Percentiles rank a stretch among this genome's conserved stretches.
These are phyloP conservation scores for Capronia americana DNA, from an alignment of 2,329 filamentous ascomycete genomes.

Conservation along the genomic window DNA sequence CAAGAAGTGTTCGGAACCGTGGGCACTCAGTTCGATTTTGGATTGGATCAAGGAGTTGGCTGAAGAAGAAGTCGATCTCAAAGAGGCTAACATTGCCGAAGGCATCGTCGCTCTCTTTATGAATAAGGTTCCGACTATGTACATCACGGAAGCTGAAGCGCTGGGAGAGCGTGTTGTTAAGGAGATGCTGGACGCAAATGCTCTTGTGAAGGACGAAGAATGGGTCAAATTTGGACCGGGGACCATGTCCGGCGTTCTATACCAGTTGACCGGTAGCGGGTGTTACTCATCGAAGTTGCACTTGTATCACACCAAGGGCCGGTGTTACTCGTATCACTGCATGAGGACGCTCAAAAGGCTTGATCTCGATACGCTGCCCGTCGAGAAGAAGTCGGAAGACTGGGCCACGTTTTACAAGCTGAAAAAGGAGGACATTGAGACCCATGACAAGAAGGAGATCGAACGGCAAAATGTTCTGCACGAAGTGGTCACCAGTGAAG, in stretches of 20 bases:
- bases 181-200: conserved; percentile 78
- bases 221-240: conserved; percentile 93
- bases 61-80: conserved; percentile 87
- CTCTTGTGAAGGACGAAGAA: conserved; percentile 87
- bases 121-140: conserved; percentile 96
- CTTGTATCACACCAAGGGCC: conserved; percentile 64
- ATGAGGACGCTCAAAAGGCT: conserved; percentile 94
- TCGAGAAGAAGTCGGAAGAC: conserved; percentile 73
- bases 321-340: conserved; percentile 94
- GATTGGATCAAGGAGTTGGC: conserved; percentile 87
- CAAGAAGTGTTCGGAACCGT: conserved; percentile 83
- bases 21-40: conserved; percentile 88
- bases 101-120: conserved; percentile 89
- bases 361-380: conserved; percentile 68
- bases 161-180: conserved; percentile 78
- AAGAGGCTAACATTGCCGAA: conserved; percentile 82
- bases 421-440: conserved; percentile 75
- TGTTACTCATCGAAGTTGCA: conserved; percentile 91
- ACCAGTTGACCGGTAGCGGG: conserved; percentile 87
- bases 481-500: conserved; percentile 92
- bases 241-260: conserved; percentile 85
- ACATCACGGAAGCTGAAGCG: conserved; percentile 92
- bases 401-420: conserved; percentile 91
- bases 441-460: conserved; percentile 81
- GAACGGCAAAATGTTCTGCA: conserved; percentile 93